Evolutionary conservation across 345 rosid genomes (phyloP).

Genomic region (Populus nigra): DNA sequence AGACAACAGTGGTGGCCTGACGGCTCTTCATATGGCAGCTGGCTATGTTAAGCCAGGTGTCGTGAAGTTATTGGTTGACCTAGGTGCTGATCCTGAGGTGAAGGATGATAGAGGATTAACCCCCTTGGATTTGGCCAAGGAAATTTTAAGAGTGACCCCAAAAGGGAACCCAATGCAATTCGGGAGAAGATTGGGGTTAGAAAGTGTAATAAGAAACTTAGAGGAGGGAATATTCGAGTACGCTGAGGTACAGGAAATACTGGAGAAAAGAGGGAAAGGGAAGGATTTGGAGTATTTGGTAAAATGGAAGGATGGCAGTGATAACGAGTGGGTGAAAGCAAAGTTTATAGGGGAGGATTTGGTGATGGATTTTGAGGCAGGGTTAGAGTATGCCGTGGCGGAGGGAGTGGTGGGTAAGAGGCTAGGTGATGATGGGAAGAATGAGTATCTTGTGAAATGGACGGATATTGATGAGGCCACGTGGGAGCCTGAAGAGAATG

Average conservation of each 20-base stretch:
- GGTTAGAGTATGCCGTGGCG: slow-evolving; percentile 82
- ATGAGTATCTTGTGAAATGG: slow-evolving; percentile 78
- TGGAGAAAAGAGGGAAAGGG: slow-evolving; percentile 84
- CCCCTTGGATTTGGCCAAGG: slow-evolving; percentile 61
- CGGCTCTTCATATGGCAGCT: slow-evolving; percentile 91
- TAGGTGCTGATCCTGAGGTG: slow-evolving; percentile 69
- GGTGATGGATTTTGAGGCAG: slow-evolving; percentile 69
- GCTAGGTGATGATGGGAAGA: slow-evolving; percentile 53
- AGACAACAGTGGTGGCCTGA: slow-evolving; percentile 67
- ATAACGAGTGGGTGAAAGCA: slow-evolving; percentile 73
- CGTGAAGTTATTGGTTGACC: slow-evolving; percentile 52
- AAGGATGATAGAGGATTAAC: slow-evolving; percentile 70
- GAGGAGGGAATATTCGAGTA: slow-evolving; percentile 67
- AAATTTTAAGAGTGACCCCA: slow-evolving; percentile 67
- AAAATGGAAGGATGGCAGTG: slow-evolving; percentile 78
- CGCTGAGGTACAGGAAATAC: slow-evolving; percentile 72
- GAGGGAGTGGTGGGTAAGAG: slow-evolving; percentile 65
- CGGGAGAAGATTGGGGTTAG: slow-evolving; percentile 71
- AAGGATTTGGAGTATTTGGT: slow-evolving; percentile 67
- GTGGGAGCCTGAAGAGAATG: slow-evolving; percentile 91
- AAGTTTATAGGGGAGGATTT: slow-evolving; percentile 66
- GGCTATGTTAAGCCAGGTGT: slow-evolving; percentile 76
- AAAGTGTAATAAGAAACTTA: slow-evolving; percentile 47
- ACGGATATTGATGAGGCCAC: slow-evolving; percentile 73
- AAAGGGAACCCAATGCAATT: slow-evolving; percentile 82